Evolutionary conservation across 108 stramenopile genomes (phyloP), one percentile per base, ranked within the genome.

Genomic region (Ochromonas danica): DNA sequence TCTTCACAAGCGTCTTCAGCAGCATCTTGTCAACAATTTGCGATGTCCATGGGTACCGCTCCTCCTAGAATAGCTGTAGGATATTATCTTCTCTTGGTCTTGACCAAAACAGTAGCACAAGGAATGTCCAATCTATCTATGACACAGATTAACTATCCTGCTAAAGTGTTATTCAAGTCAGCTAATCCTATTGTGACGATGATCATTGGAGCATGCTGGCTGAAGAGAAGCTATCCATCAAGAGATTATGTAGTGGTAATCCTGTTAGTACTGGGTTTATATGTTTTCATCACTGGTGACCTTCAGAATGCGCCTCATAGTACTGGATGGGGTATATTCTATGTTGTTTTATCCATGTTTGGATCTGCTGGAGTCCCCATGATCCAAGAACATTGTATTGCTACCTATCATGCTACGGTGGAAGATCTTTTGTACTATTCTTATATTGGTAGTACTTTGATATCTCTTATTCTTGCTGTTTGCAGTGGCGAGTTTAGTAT

Each of bases 131-230:
- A 87, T 62, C 35, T 87, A 35, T 80, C 82, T 14, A 87, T 87
- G 86, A 71, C 77, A 80, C 80, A 85, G 42, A 82, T 87, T 38
- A 87, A 87, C 80, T 87, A 85, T 81, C 85, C 86, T 35, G 86
- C 86, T 0, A 87, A 87, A 79, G 83, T 86, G 14, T 80, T 87
- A 31, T 87, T 87, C 80, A 87, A 87, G 42, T 82, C 81, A 36
- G 74, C 62, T 25, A 31, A 65, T 38, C 74, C 63, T 0, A 62
- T 82, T 1, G 57, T 77, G 3, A 82, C 77, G 0, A 78, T 82
- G 42, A 14, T 82, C 0, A 41, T 70, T 28, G 81, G 81, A 25
- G 78, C 33, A 30, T 51, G 41, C 25, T 78, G 74, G 14, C 27
- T 82, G 77, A 39, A 40, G 36, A 78, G 78, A 77, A 61, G 38